Evolutionary conservation across 2,329 filamentous ascomycete genomes (phyloP).

Genomic region (Alternaria arborescens): DNA sequence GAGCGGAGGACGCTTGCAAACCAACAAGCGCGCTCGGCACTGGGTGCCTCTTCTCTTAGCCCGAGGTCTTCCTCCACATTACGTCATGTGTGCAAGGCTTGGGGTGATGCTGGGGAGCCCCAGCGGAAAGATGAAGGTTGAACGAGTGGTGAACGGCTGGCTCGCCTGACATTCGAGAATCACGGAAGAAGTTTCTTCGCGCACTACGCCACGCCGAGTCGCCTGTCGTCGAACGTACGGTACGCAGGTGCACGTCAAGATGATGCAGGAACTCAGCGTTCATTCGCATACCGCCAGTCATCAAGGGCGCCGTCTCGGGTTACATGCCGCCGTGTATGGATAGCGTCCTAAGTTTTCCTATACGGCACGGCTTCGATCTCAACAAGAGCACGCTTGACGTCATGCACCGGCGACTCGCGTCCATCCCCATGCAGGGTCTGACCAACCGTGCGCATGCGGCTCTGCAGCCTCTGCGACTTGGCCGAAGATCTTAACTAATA

Average conservation of each 20-base stretch:
- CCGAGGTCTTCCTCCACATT: slow-evolving; percentile 25
- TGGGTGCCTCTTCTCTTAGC: slow-evolving; percentile 29
- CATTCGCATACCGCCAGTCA: slow-evolving; percentile 1
- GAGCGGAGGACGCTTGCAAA: slow-evolving; percentile 34
- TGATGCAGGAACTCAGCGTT: slow-evolving; percentile 10
- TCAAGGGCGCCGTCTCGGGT: slow-evolving; percentile 16
- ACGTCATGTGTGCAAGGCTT: slow-evolving; percentile 28
- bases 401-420: slow-evolving; percentile 21
- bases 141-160: slow-evolving; percentile 5
- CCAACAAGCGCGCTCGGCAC: slow-evolving; percentile 36
- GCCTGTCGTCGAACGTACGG: not conserved
- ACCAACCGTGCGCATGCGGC: slow-evolving; percentile 37
- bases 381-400: slow-evolving; percentile 34
- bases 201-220: slow-evolving; percentile 3
- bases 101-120: slow-evolving; percentile 6
- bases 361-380: slow-evolving; percentile 28
- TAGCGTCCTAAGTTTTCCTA: slow-evolving; percentile 28
- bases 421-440: slow-evolving; percentile 31
- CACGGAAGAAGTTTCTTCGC: not conserved
- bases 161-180: slow-evolving; percentile 1
- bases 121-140: not conserved
- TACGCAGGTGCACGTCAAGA: slow-evolving; percentile 1
- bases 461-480: slow-evolving; percentile 42
- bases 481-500: slow-evolving; percentile 37
- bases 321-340: slow-evolving; percentile 23